phyloP scores from a whole-genome alignment of 345 rosid genomes.

The Mangifera indica region DNA sequence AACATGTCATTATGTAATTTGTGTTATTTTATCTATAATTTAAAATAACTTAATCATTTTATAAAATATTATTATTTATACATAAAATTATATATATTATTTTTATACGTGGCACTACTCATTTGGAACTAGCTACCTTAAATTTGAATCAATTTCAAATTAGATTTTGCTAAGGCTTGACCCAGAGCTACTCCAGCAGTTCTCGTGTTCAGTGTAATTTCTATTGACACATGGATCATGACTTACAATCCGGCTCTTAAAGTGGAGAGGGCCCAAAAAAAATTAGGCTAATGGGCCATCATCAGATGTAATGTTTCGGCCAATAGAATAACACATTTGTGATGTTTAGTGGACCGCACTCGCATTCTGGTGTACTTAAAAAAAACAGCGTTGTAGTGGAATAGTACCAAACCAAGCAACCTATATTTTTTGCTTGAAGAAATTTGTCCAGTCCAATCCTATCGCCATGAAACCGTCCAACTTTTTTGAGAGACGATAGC shows the following conservation, averaged over 20 bases:
- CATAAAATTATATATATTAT: no score
- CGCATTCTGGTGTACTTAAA: not conserved
- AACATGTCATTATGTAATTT: no score
- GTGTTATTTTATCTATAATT: no score
- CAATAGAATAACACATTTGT: not conserved
- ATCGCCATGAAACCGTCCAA: slow-evolving; percentile 13
- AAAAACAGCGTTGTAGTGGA: not conserved
- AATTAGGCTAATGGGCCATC: not conserved
- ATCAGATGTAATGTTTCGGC: not conserved
- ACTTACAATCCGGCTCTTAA: not conserved
- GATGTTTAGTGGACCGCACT: not conserved
- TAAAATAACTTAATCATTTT: no score
- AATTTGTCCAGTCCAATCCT: not conserved
- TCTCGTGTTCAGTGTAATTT: no score
- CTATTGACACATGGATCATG: no score
- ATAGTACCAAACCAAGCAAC: not conserved
- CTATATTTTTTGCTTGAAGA: not conserved
- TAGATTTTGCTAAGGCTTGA: no score
- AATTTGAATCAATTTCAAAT: no score
- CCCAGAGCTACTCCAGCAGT: no score
- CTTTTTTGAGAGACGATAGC: slow-evolving; percentile 4
- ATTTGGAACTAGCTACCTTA: no score
- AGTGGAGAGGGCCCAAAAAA: not conserved
- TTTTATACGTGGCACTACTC: no score
- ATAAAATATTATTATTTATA: no score